A percentile compares a stretch with the other conserved stretches of the same genome.
Evolutionary conservation across 2,329 filamentous ascomycete species (phyloP).

Genomic region (Chaetomium sp.): DNA sequence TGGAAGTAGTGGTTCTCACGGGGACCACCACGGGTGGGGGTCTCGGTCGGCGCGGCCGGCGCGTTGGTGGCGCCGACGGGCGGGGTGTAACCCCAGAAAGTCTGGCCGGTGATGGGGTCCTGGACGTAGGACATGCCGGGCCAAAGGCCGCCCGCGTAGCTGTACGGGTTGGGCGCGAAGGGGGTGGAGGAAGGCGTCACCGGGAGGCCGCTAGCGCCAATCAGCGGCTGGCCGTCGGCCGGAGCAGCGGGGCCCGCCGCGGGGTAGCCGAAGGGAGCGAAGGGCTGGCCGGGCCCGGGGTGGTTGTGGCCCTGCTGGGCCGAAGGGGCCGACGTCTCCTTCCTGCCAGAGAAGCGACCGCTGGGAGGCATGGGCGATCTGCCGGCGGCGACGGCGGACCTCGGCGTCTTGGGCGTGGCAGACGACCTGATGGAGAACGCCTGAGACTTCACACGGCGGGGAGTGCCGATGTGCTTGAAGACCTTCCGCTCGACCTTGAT

Average conservation of each 20-base stretch:
- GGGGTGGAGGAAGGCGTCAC: constrained; percentile 12
- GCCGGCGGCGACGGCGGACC: not conserved
- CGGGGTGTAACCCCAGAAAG: constrained; percentile 21
- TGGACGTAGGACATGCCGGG: constrained; percentile 20
- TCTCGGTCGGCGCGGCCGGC: not conserved
- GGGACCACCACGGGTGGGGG: constrained; percentile 13
- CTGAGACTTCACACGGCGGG: constrained; percentile 25
- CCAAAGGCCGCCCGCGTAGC: constrained; percentile 21
- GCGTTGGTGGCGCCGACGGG: not conserved
- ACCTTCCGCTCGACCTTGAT: constrained; percentile 31
- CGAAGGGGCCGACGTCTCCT: not conserved
- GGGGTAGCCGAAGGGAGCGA: constrained; percentile 8
- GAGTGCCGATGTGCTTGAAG: constrained; percentile 17
- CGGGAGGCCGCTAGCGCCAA: constrained; percentile 21
- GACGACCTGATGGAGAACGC: constrained; percentile 17
- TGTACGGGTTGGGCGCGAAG: constrained; percentile 13
- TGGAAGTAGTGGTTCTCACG: constrained; percentile 11
- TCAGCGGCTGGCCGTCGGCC: not conserved
- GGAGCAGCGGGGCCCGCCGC: constrained; percentile 6
- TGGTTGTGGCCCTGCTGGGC: constrained; percentile 11
- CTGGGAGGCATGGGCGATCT: constrained; percentile 2
- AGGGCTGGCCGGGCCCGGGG: constrained; percentile 1
- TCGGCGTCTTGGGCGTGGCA: constrained; percentile 23
- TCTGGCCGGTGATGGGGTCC: constrained; percentile 21
- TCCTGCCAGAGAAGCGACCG: not conserved